phyloP scores from a whole-genome alignment of 805 yeast genomes.

The Zygoascus biomembranicola region DNA sequence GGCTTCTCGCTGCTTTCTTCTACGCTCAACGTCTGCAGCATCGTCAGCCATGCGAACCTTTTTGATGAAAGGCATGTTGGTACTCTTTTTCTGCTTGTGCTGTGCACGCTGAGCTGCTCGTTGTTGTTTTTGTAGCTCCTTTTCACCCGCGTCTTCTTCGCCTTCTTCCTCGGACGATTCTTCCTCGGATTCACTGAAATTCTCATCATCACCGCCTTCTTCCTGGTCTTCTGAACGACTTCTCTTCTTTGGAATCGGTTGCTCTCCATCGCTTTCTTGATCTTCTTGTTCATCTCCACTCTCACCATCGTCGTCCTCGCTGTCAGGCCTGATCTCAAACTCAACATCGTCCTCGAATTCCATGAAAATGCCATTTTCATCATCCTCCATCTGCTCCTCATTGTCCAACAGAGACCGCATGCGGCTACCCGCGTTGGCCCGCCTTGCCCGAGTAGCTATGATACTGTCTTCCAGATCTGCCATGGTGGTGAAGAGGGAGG shows the following conservation, averaged over 20 bases:
- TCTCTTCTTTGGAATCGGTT: slow-evolving; percentile 7
- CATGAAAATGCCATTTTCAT: slow-evolving; percentile 51
- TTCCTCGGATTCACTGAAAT: slow-evolving; percentile 42
- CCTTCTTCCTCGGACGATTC: slow-evolving; percentile 37
- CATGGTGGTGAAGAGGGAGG: not conserved
- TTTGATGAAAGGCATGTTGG: slow-evolving; percentile 30
- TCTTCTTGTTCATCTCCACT: slow-evolving; percentile 19
- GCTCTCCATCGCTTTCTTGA: slow-evolving; percentile 13
- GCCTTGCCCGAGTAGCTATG: slow-evolving; percentile 64
- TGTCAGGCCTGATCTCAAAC: slow-evolving; percentile 24
- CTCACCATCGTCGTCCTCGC: slow-evolving; percentile 15
- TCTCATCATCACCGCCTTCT: slow-evolving; percentile 33
- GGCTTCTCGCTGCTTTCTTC: slow-evolving; percentile 21
- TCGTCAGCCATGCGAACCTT: slow-evolving; percentile 15
- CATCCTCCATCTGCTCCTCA: slow-evolving; percentile 52
- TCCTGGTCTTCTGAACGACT: slow-evolving; percentile 10
- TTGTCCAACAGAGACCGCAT: slow-evolving; percentile 63
- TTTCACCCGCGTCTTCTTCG: slow-evolving; percentile 58
- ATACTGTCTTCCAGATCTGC: slow-evolving; percentile 39
- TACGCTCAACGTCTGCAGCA: not conserved
- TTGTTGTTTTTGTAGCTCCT: slow-evolving; percentile 42
- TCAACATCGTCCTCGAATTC: slow-evolving; percentile 38
- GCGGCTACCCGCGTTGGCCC: slow-evolving; percentile 88
- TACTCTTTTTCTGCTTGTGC: slow-evolving; percentile 26
- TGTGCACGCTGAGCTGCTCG: slow-evolving; percentile 24